Evolutionary conservation across 2,329 filamentous ascomycete species (phyloP), one percentile per base, ranked within the genome.

Genomic region (Aspergillus cejpii): DNA sequence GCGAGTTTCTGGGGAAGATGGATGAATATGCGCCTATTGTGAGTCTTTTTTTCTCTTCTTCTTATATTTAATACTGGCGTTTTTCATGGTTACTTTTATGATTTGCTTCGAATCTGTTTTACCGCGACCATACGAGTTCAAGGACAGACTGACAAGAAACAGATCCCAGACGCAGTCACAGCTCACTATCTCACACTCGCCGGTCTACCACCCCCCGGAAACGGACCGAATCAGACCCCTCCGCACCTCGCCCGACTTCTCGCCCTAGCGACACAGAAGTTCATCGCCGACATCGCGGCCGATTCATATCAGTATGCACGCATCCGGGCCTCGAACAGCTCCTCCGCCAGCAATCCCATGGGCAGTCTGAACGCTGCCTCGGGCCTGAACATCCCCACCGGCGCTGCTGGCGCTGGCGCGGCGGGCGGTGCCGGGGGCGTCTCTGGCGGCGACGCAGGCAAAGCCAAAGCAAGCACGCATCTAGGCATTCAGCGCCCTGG

Each of bases 11-110:
- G 14, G 79, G 79, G 53, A 96, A 95, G 75, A 97, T 98, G 84
- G 92, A 98, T 64, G 92, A 98, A 61, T 97, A 92, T 69, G 89
- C 92, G 49, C 92, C 92, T 8, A 95, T 98, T 60, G 90, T 96
- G 78, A 53, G 85, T 72, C 37, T 43, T 39, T 17, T 28, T 15
- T 29, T 21, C 38, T 12, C 49, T 24, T 6, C 17, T n/a, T 31
- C 12, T 37, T 7, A 42, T 36, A 28, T 37, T n/a, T n/a, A n/a
- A n/a, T n/a, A n/a, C n/a, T n/a, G n/a, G n/a, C n/a, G n/a, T n/a
- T n/a, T n/a, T n/a, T n/a, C n/a, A n/a, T n/a, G n/a, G n/a, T n/a
- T n/a, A n/a, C n/a, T n/a, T n/a, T n/a, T n/a, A n/a, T n/a, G n/a
- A n/a, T 43, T 40, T 37, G 23, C 41, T 51, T 37, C 44, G 39